Percentiles rank a stretch among this genome's conserved stretches.
Conservation (phyloP, 1,284 basidiomycete species). For the Heterobasidion occidentale region DNA sequence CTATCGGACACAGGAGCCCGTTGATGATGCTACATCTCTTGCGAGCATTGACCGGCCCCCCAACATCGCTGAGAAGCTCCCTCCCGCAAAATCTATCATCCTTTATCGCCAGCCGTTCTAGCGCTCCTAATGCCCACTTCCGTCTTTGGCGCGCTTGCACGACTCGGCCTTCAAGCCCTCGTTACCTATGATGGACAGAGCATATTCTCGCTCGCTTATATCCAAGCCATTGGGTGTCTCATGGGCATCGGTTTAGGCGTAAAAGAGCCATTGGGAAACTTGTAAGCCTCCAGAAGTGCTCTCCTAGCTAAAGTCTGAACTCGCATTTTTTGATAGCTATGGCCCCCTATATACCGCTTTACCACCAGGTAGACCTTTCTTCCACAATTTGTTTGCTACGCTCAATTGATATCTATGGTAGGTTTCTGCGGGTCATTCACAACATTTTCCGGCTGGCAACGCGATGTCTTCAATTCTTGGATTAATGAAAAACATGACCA, state of each 20-base stretch:
- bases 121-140: slow-evolving; percentile 70
- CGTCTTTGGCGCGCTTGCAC: slow-evolving; percentile 71
- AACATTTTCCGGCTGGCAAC: slow-evolving; percentile 94
- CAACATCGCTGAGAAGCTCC: slow-evolving; percentile 29
- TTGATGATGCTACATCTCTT: slow-evolving; percentile 31
- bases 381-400: too few species aligned
- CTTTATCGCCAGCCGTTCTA: slow-evolving; percentile 57
- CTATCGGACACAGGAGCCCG: slow-evolving; percentile 27
- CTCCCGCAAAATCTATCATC: slow-evolving; percentile 39
- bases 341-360: slow-evolving; percentile 83
- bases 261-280: slow-evolving; percentile 63
- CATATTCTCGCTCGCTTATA: slow-evolving; percentile 83
- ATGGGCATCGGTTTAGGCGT: slow-evolving; percentile 78
- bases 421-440: slow-evolving; percentile 96
- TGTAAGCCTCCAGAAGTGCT: slow-evolving; percentile 61
- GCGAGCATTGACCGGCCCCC: slow-evolving; percentile 48
- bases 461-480: slow-evolving; percentile 85
- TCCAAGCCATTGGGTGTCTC: slow-evolving; percentile 85
- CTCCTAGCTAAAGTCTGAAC: too few species aligned
- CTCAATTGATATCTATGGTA: slow-evolving; percentile 18
- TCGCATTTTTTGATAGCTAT: slow-evolving; percentile 45
- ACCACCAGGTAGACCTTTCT: slow-evolving; percentile 78
- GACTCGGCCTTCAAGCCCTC: slow-evolving; percentile 69
- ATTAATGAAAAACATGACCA: slow-evolving; percentile 55
- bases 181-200: slow-evolving; percentile 66